phyloP scores from a whole-genome alignment of 1,139 yeast genomes.

The Yarrowia galli region DNA sequence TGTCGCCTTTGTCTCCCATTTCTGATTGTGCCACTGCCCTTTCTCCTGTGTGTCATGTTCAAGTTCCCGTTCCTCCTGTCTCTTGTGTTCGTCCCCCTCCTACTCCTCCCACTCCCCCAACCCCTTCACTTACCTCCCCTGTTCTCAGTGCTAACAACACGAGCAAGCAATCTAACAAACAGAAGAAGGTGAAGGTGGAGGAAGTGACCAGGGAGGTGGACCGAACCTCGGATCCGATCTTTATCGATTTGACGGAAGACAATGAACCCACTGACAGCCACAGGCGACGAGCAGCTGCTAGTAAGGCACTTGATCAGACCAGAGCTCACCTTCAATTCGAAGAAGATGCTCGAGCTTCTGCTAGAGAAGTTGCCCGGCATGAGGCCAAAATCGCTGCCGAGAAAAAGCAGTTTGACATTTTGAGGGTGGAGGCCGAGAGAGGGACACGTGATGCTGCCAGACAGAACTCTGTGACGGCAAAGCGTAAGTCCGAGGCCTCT shows the following conservation, averaged over 20 bases:
- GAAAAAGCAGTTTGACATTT: background rate
- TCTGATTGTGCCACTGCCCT: background rate
- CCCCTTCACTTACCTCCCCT: background rate
- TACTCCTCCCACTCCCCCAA: background rate
- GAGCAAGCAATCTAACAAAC: no score
- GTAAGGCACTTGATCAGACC: background rate
- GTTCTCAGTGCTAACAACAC: background rate
- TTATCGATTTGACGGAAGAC: background rate
- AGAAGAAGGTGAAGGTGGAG: background rate
- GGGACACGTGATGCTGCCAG: background rate
- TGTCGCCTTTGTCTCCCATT: background rate
- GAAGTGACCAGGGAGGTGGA: background rate
- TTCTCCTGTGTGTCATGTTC: background rate
- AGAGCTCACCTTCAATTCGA: background rate
- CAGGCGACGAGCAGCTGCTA: background rate
- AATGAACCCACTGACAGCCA: background rate
- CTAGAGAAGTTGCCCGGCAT: background rate
- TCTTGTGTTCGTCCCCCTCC: background rate
- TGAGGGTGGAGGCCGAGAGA: background rate
- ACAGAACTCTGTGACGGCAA: background rate
- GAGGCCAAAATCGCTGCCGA: slow-evolving; percentile 9
- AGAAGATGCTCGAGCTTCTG: background rate
- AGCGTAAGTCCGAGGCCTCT: background rate
- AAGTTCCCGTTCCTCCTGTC: background rate
- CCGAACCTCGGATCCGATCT: background rate